Evolutionary conservation across 2,329 filamentous ascomycete genomes (phyloP), one percentile per base, ranked within the genome.

Genomic region (Ceratocystis papillata): DNA sequence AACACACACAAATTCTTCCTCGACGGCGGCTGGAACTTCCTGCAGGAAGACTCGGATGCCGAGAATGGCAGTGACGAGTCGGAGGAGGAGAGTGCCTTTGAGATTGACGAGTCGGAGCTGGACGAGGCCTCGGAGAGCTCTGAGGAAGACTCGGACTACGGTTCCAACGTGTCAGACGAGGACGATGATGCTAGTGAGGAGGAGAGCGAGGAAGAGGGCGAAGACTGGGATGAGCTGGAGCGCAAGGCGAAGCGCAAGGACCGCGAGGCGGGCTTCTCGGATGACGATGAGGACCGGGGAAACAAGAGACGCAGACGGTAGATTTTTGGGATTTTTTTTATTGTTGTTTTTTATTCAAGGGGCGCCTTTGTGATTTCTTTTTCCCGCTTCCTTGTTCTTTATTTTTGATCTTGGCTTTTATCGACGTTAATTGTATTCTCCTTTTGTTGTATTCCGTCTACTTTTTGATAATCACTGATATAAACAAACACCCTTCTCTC

Each of bases 141-240:
- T 69, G 83, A 96, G 70, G 92, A 95, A 53, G 94, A 90, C 67
- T 94, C 88, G 22, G 92, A 97, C 69, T 97, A 94, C 73, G 92
- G 96, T 72, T 93, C 93, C 73, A 92, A 96, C 72, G 89, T 87
- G 1, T 88, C 84, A 25, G 89, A 87, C 1, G 89, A 93, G 69
- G 93, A 90, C 37, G 91, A 93, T 12, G 89, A 90, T 66, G 74
- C 73, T 10, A 75, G 76, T 44, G 75, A 77, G 41, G 85, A 81
- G 62, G 88, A 88, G 20, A 75, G 76, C 66, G 84, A 83, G 55
- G 89, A 88, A 57, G 89, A 86, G 69, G 88, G 88, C 62, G 88
- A 96, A 74, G 90, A 95, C 73, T 96, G 93, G 93, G 92, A 97
- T 74, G 91, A 95, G 76, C 75, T 96, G 67, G 93, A 96, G 79